phyloP scores from a whole-genome alignment of 257 asterid species.

The Przewalskia tangutica region DNA sequence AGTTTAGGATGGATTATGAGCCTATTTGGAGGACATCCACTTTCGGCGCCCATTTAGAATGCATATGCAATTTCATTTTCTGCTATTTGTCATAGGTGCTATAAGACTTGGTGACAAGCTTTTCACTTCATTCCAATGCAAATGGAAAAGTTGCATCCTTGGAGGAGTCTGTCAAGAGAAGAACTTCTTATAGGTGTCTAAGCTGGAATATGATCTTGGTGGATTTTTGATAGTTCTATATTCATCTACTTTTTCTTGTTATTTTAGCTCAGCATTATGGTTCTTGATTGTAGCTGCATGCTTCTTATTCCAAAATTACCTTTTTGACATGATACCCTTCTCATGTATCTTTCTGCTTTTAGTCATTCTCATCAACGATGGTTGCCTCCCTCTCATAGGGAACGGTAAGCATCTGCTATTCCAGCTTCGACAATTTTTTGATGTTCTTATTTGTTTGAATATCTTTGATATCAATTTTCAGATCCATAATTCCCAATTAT shows the following conservation, averaged over 20 bases:
- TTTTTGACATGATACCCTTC: not conserved
- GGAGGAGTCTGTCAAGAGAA: not conserved
- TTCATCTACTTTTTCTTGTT: not conserved
- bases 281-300: not conserved
- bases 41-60: not conserved
- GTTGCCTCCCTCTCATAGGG: not conserved
- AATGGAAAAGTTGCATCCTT: not conserved
- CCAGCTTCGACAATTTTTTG: not conserved
- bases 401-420: not conserved
- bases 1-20: not conserved
- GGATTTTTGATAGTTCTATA: not conserved
- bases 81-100: not conserved
- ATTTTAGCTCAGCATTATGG: not conserved
- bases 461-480: not conserved
- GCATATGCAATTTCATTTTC: constrained; percentile 2
- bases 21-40: not conserved
- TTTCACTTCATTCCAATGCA: not conserved
- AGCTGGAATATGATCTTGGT: not conserved
- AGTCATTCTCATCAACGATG: not conserved
- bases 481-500: not conserved
- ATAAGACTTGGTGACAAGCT: not conserved
- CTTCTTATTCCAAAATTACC: not conserved
- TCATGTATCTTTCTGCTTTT: not conserved
- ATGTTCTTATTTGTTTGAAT: not conserved
- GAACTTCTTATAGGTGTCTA: not conserved